Conservation (phyloP, 2,329 filamentous ascomycete genomes). For the Metarhizium anisopliae region DNA sequence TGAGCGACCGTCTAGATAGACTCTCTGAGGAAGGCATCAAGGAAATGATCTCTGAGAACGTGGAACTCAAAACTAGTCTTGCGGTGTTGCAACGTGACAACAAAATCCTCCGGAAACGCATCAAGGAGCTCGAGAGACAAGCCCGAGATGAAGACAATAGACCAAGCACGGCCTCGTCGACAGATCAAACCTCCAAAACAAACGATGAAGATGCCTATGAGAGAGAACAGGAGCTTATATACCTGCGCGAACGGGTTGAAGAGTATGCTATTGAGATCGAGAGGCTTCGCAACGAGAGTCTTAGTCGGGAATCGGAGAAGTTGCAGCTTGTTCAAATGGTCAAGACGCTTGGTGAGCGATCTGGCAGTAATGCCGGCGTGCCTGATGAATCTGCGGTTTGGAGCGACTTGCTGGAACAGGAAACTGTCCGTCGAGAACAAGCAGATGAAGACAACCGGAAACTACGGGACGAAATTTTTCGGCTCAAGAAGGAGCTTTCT, state of each 20-base stretch:
- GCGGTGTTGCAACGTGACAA: slow-evolving; percentile 86
- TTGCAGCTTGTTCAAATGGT: slow-evolving; percentile 77
- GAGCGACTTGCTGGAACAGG: slow-evolving; percentile 90
- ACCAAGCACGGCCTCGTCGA: slow-evolving; percentile 53
- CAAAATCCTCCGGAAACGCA: slow-evolving; percentile 67
- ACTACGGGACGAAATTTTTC: slow-evolving; percentile 75
- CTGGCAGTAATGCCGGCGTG: slow-evolving; percentile 38
- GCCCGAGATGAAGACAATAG: slow-evolving; percentile 57
- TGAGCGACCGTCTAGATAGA: slow-evolving; percentile 87
- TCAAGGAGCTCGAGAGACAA: slow-evolving; percentile 81
- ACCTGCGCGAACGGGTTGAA: slow-evolving; percentile 76
- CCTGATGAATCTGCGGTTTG: slow-evolving; percentile 73
- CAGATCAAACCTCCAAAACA: slow-evolving; percentile 46
- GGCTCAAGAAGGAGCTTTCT: slow-evolving; percentile 52
- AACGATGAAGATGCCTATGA: slow-evolving; percentile 55
- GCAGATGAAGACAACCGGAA: slow-evolving; percentile 80
- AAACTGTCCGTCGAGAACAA: slow-evolving; percentile 81
- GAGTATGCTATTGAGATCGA: slow-evolving; percentile 79
- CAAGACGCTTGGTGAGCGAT: slow-evolving; percentile 40
- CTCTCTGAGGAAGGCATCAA: slow-evolving; percentile 93
- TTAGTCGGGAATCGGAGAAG: slow-evolving; percentile 77
- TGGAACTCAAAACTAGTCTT: slow-evolving; percentile 85
- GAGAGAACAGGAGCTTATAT: slow-evolving; percentile 77
- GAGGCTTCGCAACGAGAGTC: slow-evolving; percentile 65
- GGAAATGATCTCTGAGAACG: slow-evolving; percentile 96